These are phyloP conservation scores for Rhizophora mangle DNA, from an alignment of 345 rosid genomes.

Conservation along the genomic window DNA sequence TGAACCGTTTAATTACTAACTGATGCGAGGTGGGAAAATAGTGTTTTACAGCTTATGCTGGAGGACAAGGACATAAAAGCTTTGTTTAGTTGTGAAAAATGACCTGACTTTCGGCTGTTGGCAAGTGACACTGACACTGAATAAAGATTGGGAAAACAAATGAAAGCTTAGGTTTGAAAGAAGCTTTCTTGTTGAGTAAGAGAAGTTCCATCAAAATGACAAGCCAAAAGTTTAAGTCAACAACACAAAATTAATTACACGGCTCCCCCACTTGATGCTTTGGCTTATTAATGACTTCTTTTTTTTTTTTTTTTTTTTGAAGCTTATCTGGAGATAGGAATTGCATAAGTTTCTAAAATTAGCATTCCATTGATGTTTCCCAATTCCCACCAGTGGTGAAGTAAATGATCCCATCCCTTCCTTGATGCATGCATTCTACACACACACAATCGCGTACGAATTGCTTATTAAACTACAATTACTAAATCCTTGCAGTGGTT, in stretches of 20 bases:
- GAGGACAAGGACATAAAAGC: background rate
- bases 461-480: too few relatives aligned
- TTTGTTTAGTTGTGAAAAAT: slow-evolving; percentile 11
- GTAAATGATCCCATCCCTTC: too few relatives aligned
- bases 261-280: too few relatives aligned
- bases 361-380: too few relatives aligned
- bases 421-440: too few relatives aligned
- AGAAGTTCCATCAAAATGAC: slow-evolving; percentile 1
- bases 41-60: slow-evolving; percentile 5
- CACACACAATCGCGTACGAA: too few relatives aligned
- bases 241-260: background rate
- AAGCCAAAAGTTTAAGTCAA: slow-evolving; percentile 1
- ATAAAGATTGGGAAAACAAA: slow-evolving; percentile 25
- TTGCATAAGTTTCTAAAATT: background rate
- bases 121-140: slow-evolving; percentile 38
- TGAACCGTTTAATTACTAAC: slow-evolving; percentile 30
- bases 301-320: background rate
- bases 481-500: too few relatives aligned
- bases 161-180: slow-evolving; percentile 37
- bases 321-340: background rate
- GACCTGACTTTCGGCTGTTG: slow-evolving; percentile 34
- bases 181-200: slow-evolving; percentile 21
- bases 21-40: slow-evolving; percentile 12
- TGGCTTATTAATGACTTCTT: too few relatives aligned
- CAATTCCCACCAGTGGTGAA: too few relatives aligned